Conservation (phyloP, 2,329 filamentous ascomycete genomes). For the Dactylellina drechsleri region DNA sequence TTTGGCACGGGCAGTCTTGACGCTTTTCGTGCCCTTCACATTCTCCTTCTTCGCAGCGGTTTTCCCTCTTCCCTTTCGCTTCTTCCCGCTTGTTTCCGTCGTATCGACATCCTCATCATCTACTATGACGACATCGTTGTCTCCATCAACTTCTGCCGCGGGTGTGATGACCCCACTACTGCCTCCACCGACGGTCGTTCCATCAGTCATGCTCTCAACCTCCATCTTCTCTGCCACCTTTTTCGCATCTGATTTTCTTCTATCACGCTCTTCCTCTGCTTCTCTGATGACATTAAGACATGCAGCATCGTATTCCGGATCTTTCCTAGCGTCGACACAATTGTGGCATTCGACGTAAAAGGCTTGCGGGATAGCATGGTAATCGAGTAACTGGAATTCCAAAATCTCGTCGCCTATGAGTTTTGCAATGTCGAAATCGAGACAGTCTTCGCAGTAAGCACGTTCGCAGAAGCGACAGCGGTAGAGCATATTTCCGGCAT, state of each 20-base stretch:
- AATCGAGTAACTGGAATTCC: constrained; percentile 67
- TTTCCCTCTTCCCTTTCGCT: constrained; percentile 39
- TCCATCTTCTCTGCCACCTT: constrained; percentile 48
- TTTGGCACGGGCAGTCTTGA: neutral
- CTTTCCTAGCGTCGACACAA: constrained; percentile 45
- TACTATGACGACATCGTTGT: constrained; percentile 51
- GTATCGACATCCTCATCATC: constrained; percentile 42
- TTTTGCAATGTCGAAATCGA: constrained; percentile 66
- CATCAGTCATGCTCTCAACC: constrained; percentile 53
- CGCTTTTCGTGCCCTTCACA: constrained; percentile 6
- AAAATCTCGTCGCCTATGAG: constrained; percentile 67
- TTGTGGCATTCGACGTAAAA: constrained; percentile 53
- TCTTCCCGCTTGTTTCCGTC: constrained; percentile 34
- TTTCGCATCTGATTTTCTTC: constrained; percentile 27
- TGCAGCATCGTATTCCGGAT: constrained; percentile 45
- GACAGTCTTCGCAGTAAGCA: constrained; percentile 70
- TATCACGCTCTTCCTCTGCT: constrained; percentile 39
- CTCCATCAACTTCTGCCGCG: constrained; percentile 42
- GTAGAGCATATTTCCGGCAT: constrained; percentile 63
- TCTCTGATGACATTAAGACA: constrained; percentile 48
- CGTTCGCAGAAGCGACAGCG: constrained; percentile 68
- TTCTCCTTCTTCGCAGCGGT: constrained; percentile 36
- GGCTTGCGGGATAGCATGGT: constrained; percentile 47
- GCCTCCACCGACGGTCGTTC: constrained; percentile 34
- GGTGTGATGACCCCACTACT: constrained; percentile 50